Percentiles rank a stretch among this genome's conserved stretches.
Conservation (phyloP, 2,329 filamentous ascomycete genomes). For the Trichoderma citrinoviride region DNA sequence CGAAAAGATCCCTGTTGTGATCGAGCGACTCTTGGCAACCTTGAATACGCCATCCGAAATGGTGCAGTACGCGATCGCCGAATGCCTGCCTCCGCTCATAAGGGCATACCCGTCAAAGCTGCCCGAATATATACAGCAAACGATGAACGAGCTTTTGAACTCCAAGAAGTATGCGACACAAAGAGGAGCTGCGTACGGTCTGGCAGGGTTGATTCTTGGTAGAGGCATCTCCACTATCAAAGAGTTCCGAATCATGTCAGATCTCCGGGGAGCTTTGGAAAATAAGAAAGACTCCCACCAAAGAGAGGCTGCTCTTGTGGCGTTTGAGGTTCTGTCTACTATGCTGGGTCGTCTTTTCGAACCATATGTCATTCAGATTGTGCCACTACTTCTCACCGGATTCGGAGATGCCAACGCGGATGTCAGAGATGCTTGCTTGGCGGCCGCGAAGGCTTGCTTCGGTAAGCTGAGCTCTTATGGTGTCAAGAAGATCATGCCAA, state of each 20-base stretch:
- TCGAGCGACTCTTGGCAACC: conserved; percentile 80
- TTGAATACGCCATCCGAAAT: conserved; percentile 93
- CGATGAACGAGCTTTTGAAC: conserved; percentile 78
- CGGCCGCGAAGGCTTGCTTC: conserved; percentile 92
- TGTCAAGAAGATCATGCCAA: conserved; percentile 91
- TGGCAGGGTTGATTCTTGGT: conserved; percentile 87
- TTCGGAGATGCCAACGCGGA: conserved; percentile 88
- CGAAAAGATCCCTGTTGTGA: conserved; percentile 79
- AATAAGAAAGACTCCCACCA: conserved; percentile 93
- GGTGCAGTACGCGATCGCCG: conserved; percentile 93
- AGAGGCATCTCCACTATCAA: conserved; percentile 77
- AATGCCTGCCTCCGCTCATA: conserved; percentile 89
- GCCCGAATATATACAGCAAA: conserved; percentile 73
- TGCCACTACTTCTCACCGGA: conserved; percentile 82
- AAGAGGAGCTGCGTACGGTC: conserved; percentile 89
- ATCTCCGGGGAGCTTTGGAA: conserved; percentile 77
- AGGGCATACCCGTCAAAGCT: conserved; percentile 75
- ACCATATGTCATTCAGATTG: conserved; percentile 93
- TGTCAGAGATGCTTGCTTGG: conserved; percentile 88
- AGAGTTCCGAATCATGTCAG: conserved; percentile 82
- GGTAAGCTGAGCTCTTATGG: conserved; percentile 90
- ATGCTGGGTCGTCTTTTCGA: conserved; percentile 89
- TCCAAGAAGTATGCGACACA: conserved; percentile 91
- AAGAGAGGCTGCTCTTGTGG: conserved; percentile 82
- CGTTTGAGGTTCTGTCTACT: conserved; percentile 84